Evolutionary conservation across 106 monocot genomes (phyloP), one percentile per base, ranked within the genome.

Genomic region (Cymbidium sinense): DNA sequence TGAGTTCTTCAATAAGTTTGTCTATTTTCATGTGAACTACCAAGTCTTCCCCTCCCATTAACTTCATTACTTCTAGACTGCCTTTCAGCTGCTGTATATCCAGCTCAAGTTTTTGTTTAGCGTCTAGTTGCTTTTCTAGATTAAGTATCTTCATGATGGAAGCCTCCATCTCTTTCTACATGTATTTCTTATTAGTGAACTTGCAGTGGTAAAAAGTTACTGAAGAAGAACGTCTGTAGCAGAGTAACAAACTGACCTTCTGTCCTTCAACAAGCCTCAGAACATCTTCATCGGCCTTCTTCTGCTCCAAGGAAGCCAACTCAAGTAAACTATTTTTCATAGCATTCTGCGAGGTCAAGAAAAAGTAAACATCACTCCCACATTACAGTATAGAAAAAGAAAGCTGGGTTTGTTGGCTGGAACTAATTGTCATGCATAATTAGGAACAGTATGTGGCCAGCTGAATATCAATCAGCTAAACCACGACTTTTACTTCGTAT

Each of bases 41-140:
- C 7, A 74, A 61, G 62, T 87, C 86, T 27, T 70, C 21, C 72
- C 81, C 76, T 73, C 82, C 87, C 91, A 91, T 83, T 64, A 83
- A 87, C 33, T 86, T 85, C 86, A 91, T 87, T 25, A 91, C 88
- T 70, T 86, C 75, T 55, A 96, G 50, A 70, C 85, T 79, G 43
- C 96, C 91, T 77, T 83, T 91, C 62, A 93, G n/a, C 83, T 93
- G 89, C 76, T 91, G 87, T 25, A 96, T 93, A 78, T 96, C 96
- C 62, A 89, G 76, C 77, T 96, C 91, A 5, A 96, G 79, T 44
- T 89, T 85, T 76, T 96, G 96, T 50, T 91, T 96, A 64, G 85
- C 89, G 83, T 91, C 93, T n/a, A 91, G 29, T 44, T 96, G 89
- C 81, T 85, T 91, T 77, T 96, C 91, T 41, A 96, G 74, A 30